phyloP scores from a whole-genome alignment of 768 basidiomycete species.

The Leccinum disarticulatum region DNA sequence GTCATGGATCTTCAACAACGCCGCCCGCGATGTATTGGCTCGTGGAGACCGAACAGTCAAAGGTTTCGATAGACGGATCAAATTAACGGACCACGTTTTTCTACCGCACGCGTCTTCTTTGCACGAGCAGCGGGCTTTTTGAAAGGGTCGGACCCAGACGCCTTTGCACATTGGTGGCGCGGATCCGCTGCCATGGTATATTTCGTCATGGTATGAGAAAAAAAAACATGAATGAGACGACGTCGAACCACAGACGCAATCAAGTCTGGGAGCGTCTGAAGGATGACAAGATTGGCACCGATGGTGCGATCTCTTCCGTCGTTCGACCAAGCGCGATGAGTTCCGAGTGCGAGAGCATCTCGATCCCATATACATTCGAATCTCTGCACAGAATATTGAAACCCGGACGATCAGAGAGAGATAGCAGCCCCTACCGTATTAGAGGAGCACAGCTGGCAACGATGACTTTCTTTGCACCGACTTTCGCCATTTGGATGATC shows the following conservation, averaged over 20 bases:
- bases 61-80: constrained; percentile 71
- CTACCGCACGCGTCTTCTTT: constrained; percentile 62
- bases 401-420: neutral
- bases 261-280: constrained; percentile 89
- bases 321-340: constrained; percentile 84
- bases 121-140: constrained; percentile 69
- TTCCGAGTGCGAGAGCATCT: constrained; percentile 96
- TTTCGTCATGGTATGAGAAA: constrained; percentile 56
- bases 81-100: constrained; percentile 72
- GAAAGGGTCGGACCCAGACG: constrained; percentile 78
- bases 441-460: constrained; percentile 97
- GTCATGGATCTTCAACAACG: constrained; percentile 80
- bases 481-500: constrained; percentile 99
- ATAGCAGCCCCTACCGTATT: constrained; percentile 59
- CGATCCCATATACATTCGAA: constrained; percentile 98
- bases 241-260: constrained; percentile 56
- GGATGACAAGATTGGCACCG: constrained; percentile 94
- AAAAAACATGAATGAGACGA: neutral
- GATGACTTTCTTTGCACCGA: constrained; percentile 94
- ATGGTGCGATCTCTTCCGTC: constrained; percentile 76
- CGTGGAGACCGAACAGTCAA: constrained; percentile 98
- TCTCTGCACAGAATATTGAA: constrained; percentile 43
- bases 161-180: constrained; percentile 78
- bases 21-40: constrained; percentile 98
- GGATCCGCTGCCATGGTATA: constrained; percentile 78